A percentile compares a stretch with the other conserved stretches of the same genome.
phyloP scores from a whole-genome alignment of 164 flowering plant species.

The Vitis amurensis region DNA sequence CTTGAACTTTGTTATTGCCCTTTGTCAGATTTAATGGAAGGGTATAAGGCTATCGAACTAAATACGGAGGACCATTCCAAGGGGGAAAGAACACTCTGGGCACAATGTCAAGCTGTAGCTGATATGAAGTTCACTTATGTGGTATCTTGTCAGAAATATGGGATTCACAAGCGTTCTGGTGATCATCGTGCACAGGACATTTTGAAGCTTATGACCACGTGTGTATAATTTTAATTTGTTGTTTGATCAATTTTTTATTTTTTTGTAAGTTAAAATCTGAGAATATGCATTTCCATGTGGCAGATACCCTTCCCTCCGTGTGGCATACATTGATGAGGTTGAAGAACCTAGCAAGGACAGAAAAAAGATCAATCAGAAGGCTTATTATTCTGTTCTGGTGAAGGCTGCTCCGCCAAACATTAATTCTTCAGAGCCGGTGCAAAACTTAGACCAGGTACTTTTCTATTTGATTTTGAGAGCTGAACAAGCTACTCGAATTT shows the following conservation, averaged over 20 bases:
- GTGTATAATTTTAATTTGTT: slow-evolving; percentile 6
- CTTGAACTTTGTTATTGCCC: background rate
- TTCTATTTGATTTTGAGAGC: background rate
- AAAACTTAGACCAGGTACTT: slow-evolving; percentile 82
- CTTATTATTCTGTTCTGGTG: slow-evolving; percentile 81
- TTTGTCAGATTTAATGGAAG: slow-evolving; percentile 60
- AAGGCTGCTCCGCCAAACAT: slow-evolving; percentile 76
- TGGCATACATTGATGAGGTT: slow-evolving; percentile 96
- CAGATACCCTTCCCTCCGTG: slow-evolving; percentile 95
- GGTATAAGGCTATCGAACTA: slow-evolving; percentile 72
- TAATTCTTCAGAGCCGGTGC: slow-evolving; percentile 66
- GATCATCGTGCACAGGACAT: slow-evolving; percentile 67
- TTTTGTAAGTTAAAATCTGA: background rate
- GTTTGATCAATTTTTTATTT: background rate
- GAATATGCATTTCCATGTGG: slow-evolving; percentile 6
- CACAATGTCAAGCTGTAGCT: slow-evolving; percentile 76
- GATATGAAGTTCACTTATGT: slow-evolving; percentile 84
- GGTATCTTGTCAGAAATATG: slow-evolving; percentile 77
- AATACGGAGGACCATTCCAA: slow-evolving; percentile 58
- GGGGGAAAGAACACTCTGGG: slow-evolving; percentile 58
- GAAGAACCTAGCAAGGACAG: slow-evolving; percentile 74
- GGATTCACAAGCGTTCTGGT: slow-evolving; percentile 70
- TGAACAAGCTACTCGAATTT: too few species aligned
- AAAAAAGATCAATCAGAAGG: slow-evolving; percentile 64
- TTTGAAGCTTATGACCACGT: slow-evolving; percentile 65